Evolutionary conservation across 2,329 filamentous ascomycete genomes (phyloP), one percentile per base, ranked within the genome.

Genomic region (Ilyonectria mors-panacis): DNA sequence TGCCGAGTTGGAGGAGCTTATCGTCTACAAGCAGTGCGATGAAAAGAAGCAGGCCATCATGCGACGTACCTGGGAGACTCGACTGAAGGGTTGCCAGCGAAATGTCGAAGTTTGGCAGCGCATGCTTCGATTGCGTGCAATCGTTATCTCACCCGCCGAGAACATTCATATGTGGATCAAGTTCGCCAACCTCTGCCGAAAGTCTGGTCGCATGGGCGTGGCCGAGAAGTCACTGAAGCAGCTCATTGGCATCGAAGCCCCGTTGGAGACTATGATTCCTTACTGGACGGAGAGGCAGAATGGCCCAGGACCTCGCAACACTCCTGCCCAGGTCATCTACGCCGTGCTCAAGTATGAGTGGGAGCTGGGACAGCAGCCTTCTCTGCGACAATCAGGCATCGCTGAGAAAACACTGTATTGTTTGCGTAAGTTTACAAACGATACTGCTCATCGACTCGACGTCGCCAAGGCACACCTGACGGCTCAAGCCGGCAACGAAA

Each of bases 151-250:
- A 1, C 95, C 97, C 0, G 90, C 90, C 37, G 95, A 99, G 79
- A 98, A 98, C 76, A 94, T 97, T 86, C 93, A 97, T 76, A 99
- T 99, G 94, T 98, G 95, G 91, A 98, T 99, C 85, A 99, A 99
- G 79, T 99, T 98, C 79, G 94, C 96, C 76, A 99, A 98, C 76
- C 89, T 99, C 6, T 99, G 97, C 81, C 93, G 97, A 76, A 99
- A 99, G 81, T 97, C 95, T 50, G 93, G 94, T 65, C 92, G 96
- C 33, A 95, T 95, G 87, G 95, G 96, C 10, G 88, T 99, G 55
- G 96, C 96, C 1, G 96, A 99, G 82, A 97, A 97, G 82, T 97
- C 95, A 12, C 85, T 99, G 59, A 95, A 96, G 78, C 94, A 94
- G 68, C 86, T 99, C n/a, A 92, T 98, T 63, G 93, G 92, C 30